Percentiles rank a stretch among this genome's conserved stretches.
Evolutionary conservation across 768 basidiomycete genomes (phyloP).

Genomic region (Lenzites betulinus): DNA sequence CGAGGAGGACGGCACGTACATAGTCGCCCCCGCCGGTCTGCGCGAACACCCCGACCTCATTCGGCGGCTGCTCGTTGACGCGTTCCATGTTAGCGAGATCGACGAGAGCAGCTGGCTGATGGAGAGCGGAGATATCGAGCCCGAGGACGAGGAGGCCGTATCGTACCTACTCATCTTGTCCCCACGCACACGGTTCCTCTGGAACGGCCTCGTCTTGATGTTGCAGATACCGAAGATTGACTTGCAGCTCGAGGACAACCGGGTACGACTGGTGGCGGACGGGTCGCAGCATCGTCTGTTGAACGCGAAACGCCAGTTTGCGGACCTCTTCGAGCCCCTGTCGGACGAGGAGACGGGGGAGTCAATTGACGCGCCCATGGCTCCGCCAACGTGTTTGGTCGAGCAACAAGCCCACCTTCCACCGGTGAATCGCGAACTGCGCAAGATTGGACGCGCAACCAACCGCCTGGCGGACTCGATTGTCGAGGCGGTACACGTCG

Average conservation of each 20-base stretch:
- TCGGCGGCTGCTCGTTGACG: constrained; percentile 77
- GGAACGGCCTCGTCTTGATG: constrained; percentile 88
- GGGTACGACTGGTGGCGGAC: constrained; percentile 91
- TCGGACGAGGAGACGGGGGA: constrained; percentile 62
- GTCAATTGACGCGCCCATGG: constrained; percentile 43
- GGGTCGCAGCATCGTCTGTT: constrained; percentile 78
- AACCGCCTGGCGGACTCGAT: constrained; percentile 91
- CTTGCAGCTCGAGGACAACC: constrained; percentile 71
- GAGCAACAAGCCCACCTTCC: constrained; percentile 93
- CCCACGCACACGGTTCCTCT: constrained; percentile 83
- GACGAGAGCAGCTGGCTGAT: constrained; percentile 48
- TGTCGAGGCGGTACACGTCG: constrained; percentile 87
- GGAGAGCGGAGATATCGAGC: constrained; percentile 45
- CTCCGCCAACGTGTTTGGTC: constrained; percentile 51
- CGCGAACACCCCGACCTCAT: constrained; percentile 77
- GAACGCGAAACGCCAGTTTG: constrained; percentile 76
- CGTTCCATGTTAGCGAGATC: constrained; percentile 76
- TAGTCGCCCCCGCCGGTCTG: constrained; percentile 79
- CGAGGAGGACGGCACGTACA: constrained; percentile 90
- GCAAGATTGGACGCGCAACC: constrained; percentile 88
- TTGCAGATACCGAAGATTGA: constrained; percentile 74
- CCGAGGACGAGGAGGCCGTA: constrained; percentile 57
- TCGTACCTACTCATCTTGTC: constrained; percentile 87
- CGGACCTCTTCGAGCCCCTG: constrained; percentile 58
- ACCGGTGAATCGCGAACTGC: constrained; percentile 82